Percentiles rank a stretch among this genome's conserved stretches.
These are phyloP conservation scores for Penicillium bovifimosum DNA, from an alignment of 495 filamentous ascomycete species.

Conservation along the genomic window DNA sequence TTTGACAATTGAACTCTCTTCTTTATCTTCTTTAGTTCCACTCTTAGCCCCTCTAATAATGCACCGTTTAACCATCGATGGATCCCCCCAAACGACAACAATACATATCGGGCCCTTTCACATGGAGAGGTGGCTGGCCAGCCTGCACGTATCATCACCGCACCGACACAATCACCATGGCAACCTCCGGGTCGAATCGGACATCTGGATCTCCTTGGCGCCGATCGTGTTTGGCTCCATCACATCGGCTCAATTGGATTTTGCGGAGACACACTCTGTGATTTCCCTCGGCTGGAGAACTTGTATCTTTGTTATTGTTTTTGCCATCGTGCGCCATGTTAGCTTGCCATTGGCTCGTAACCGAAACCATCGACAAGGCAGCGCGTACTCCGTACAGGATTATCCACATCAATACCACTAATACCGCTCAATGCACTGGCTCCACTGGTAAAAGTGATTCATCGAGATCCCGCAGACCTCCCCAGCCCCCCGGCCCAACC, in stretches of 20 bases:
- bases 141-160: slow-evolving; percentile 6
- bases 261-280: background rate
- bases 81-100: slow-evolving; percentile 1
- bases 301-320: background rate
- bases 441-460: slow-evolving; percentile 6
- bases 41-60: background rate
- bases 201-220: slow-evolving; percentile 16
- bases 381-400: background rate
- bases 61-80: background rate
- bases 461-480: slow-evolving; percentile 3
- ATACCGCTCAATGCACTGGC: background rate
- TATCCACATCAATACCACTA: background rate
- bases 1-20: background rate
- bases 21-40: background rate
- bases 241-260: background rate
- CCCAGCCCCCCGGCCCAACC: slow-evolving; percentile 4
- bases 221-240: slow-evolving; percentile 10
- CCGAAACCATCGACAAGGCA: background rate
- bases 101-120: slow-evolving; percentile 10
- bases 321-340: background rate
- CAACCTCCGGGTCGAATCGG: slow-evolving; percentile 30
- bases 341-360: background rate
- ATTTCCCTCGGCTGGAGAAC: slow-evolving; percentile 2
- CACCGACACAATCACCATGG: slow-evolving; percentile 18
- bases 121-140: slow-evolving; percentile 18